Conservation (phyloP, 495 filamentous ascomycete species). For the Penicillium mononematosum region DNA sequence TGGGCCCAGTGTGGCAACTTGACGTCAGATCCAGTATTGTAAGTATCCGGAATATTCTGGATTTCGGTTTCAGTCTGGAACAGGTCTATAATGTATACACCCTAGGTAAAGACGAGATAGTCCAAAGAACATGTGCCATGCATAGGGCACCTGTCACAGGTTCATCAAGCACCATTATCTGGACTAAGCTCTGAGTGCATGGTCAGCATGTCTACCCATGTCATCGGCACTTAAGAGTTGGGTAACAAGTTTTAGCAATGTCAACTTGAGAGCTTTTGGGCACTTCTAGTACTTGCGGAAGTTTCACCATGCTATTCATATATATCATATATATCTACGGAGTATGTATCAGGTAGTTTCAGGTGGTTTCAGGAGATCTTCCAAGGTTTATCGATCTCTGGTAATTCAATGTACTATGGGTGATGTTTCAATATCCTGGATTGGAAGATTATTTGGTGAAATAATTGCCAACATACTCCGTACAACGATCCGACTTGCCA, state of each 20-base stretch:
- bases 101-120: not conserved
- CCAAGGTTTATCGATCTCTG: not conserved
- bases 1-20: conserved; percentile 26
- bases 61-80: not conserved
- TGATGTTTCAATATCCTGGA: not conserved
- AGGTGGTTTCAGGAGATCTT: not conserved
- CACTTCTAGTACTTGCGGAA: not conserved
- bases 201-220: not conserved
- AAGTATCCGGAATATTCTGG: not conserved
- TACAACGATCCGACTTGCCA: not conserved
- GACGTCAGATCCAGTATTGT: conserved; percentile 22
- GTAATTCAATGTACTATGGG: not conserved
- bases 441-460: not conserved
- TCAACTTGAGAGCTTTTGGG: not conserved
- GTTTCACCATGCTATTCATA: not conserved
- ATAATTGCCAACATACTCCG: too few relatives aligned
- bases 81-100: not conserved
- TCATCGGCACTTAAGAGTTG: not conserved
- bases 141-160: not conserved
- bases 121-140: not conserved
- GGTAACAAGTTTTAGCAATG: not conserved
- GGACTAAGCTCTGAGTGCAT: not conserved
- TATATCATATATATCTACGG: not conserved
- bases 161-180: not conserved
- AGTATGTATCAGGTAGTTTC: too few relatives aligned